A percentile compares a stretch with the other conserved stretches of the same genome.
phyloP scores from a whole-genome alignment of 2,329 filamentous ascomycete species.

The Helicocarpus griseus region DNA sequence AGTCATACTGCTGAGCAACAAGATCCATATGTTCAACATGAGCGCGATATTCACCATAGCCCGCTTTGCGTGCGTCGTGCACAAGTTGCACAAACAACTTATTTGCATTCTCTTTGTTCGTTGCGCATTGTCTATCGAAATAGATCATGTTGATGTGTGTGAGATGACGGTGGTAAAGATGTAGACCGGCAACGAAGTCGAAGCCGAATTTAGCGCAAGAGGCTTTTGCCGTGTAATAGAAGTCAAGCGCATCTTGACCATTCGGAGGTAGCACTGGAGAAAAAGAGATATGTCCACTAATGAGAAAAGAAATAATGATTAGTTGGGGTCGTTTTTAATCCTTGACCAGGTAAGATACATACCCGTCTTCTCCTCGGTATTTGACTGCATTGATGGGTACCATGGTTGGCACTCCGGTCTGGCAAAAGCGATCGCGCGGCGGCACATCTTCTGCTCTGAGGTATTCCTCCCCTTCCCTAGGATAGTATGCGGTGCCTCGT shows the following conservation, averaged over 20 bases:
- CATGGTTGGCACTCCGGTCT: not conserved
- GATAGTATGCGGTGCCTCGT: not conserved
- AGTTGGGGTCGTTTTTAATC: not conserved
- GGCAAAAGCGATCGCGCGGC: not conserved
- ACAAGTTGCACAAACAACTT: constrained; percentile 6
- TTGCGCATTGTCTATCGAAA: constrained; percentile 4
- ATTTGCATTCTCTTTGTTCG: constrained; percentile 1
- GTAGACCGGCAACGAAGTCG: constrained; percentile 2
- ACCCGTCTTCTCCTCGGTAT: not conserved
- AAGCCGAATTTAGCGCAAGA: not conserved
- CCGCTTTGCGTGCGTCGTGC: constrained; percentile 3
- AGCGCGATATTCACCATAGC: constrained; percentile 16
- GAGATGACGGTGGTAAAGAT: constrained; percentile 1
- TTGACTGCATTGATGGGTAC: not conserved
- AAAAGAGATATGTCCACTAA: constrained; percentile 10
- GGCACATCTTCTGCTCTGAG: not conserved
- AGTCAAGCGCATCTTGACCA: constrained; percentile 7
- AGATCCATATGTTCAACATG: constrained; percentile 16
- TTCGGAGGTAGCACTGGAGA: constrained; percentile 7
- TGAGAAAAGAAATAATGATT: not conserved
- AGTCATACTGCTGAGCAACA: constrained; percentile 36
- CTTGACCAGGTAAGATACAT: not conserved
- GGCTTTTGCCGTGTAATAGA: not conserved
- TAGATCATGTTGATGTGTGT: constrained; percentile 4
- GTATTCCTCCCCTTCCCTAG: not conserved